Evolutionary conservation across 352 stramenopile species (phyloP), one percentile per base, ranked within the genome.

Genomic region (Pythium plurisporium): DNA sequence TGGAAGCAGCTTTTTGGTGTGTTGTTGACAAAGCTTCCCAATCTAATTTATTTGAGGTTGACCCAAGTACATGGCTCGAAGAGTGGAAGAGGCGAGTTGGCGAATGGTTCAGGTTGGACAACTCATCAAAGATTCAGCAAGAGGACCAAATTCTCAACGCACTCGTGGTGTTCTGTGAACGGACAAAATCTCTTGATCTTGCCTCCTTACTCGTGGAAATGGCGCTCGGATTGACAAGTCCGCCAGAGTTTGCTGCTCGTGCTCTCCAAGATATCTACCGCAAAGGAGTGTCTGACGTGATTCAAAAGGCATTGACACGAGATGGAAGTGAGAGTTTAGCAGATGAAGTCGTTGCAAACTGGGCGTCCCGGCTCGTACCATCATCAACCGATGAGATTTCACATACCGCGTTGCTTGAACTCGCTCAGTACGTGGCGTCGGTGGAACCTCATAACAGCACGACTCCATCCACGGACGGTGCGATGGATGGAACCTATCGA

Each of bases 231-330:
- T 23, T 63, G 31, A 68, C 41, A 5, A 63, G 40, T 20, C 30
- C 60, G 19, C 40, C 25, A 3, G 60, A 69, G 10, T 60, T 64
- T 43, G 51, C 56, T 7, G 22, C 37, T 1, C 62, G 50, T 23
- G 49, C 55, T 5, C 45, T 69, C 1, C 22, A 60, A 40, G 55
- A 69, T 42, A 61, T 69, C 20, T 64, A 64, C 27, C 53, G 55
- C 34, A 69, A 69, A 27, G 45, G 62, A 14, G 62, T 69, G 0
- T 64, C 62, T 3, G 62, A 69, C 36, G 54, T 60, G 43, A 64
- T 69, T 31, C 54, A 63, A 7, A 59, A 51, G 14, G 38, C 45
- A 2, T 20, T 67, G 17, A 52, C 34, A 6, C 22, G 40, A n/a
- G 45, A 67, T 17, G 51, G 44, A 3, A 53, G 49, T 33, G 46